Evolutionary conservation across 2,329 filamentous ascomycete genomes (phyloP).

Genomic region (Geoglossum cookeanum): DNA sequence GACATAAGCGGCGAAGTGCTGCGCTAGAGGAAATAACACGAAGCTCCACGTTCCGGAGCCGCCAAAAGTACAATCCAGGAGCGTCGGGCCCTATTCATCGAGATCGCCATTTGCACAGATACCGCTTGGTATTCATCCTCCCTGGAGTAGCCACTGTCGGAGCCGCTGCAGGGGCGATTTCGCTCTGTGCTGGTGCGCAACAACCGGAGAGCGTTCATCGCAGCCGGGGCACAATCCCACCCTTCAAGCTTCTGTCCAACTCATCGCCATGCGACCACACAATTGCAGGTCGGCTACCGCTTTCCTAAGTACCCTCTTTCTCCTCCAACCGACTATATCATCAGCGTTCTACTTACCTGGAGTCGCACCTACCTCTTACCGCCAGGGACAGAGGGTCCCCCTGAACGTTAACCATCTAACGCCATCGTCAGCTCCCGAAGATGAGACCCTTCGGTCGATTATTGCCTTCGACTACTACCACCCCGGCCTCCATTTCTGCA

Average conservation of each 20-base stretch:
- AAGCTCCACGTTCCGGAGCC: background rate
- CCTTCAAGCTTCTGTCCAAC: background rate
- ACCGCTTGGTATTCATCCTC: background rate
- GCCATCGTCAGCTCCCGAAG: slow-evolving; percentile 56
- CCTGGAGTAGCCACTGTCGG: background rate
- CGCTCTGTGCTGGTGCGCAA: background rate
- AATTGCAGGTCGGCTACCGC: slow-evolving; percentile 9
- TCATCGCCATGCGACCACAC: background rate
- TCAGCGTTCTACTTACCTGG: slow-evolving; percentile 88
- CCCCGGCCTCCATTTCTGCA: slow-evolving; percentile 70
- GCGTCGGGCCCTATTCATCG: background rate
- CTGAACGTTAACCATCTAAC: slow-evolving; percentile 87
- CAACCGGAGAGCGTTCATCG: background rate
- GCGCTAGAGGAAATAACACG: background rate
- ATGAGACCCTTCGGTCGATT: slow-evolving; percentile 74
- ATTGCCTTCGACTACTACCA: slow-evolving; percentile 96
- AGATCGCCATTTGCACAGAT: background rate
- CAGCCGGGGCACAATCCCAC: background rate
- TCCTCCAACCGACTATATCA: slow-evolving; percentile 17
- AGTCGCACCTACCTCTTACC: slow-evolving; percentile 85
- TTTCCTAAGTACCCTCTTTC: slow-evolving; percentile 20
- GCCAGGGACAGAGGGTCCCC: slow-evolving; percentile 57
- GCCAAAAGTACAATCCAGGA: background rate
- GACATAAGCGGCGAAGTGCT: no score
- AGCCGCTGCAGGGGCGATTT: background rate